A percentile compares a stretch with the other conserved stretches of the same genome.
phyloP scores from a whole-genome alignment of 768 basidiomycete genomes.

The Tephrocybe sp. region DNA sequence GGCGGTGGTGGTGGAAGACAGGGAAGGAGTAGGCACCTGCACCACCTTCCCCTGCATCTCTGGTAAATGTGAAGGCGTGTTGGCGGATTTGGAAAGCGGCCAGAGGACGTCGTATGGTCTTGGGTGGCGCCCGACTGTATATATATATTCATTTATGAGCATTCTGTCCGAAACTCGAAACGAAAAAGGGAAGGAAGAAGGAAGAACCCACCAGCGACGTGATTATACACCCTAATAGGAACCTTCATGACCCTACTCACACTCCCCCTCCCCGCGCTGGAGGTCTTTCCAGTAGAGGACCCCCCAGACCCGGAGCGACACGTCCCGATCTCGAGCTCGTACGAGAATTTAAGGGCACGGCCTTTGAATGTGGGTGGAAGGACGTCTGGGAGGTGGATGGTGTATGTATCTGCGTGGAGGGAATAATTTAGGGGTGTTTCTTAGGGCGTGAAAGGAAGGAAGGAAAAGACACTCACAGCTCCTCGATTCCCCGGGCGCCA shows the following conservation, averaged over 20 bases:
- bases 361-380: slow-evolving; percentile 93
- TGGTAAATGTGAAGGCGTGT: too few relatives aligned
- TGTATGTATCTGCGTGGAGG: slow-evolving; percentile 90
- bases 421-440: neutral
- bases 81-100: too few relatives aligned
- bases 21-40: too few relatives aligned
- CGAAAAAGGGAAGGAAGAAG: neutral
- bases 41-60: too few relatives aligned
- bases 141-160: too few relatives aligned
- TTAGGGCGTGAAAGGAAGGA: neutral
- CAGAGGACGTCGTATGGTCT: too few relatives aligned
- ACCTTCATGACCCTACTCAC: slow-evolving; percentile 84
- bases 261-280: slow-evolving; percentile 24
- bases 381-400: slow-evolving; percentile 68
- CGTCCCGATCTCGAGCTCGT: slow-evolving; percentile 87
- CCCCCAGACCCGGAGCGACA: slow-evolving; percentile 59
- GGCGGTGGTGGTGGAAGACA: too few relatives aligned
- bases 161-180: too few relatives aligned
- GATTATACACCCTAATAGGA: slow-evolving; percentile 87
- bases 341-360: slow-evolving; percentile 80
- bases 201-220: slow-evolving; percentile 66
- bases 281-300: slow-evolving; percentile 7
- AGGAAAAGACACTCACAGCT: slow-evolving; percentile 59
- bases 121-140: too few relatives aligned
- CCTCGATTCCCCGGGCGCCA: slow-evolving; percentile 82